phyloP scores from a whole-genome alignment of 1,139 yeast species.

The Pichia norvegensis region DNA sequence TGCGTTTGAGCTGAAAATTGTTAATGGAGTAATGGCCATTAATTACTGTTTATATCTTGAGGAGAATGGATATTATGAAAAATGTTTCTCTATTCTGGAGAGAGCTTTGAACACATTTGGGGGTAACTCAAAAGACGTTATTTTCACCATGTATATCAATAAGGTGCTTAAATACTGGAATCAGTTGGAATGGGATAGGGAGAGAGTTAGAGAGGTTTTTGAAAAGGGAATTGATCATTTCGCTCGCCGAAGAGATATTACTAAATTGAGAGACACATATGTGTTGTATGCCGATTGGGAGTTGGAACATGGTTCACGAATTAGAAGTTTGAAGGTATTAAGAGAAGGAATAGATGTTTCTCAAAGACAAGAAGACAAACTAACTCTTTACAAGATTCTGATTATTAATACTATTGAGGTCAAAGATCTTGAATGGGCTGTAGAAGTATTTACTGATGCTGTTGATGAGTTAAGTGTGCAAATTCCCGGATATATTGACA shows the following conservation, averaged over 20 bases:
- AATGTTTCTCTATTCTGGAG: constrained; percentile 59
- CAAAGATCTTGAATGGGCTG: constrained; percentile 19
- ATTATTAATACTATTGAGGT: constrained; percentile 19
- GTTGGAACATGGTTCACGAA: constrained; percentile 38
- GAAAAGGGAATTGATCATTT: constrained; percentile 46
- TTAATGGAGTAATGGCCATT: constrained; percentile 60
- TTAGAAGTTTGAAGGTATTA: constrained; percentile 38
- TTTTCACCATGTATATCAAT: constrained; percentile 64
- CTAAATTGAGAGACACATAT: constrained; percentile 36
- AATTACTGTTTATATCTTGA: constrained; percentile 61
- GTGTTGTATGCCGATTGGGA: constrained; percentile 59
- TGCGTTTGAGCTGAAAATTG: constrained; percentile 53
- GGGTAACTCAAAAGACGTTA: constrained; percentile 57
- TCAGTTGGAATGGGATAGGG: constrained; percentile 33
- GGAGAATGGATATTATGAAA: constrained; percentile 39
- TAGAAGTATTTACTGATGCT: constrained; percentile 35
- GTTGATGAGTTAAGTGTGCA: constrained; percentile 34
- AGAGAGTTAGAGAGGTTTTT: constrained; percentile 65
- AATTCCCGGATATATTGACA: constrained; percentile 21
- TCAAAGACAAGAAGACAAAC: constrained; percentile 24
- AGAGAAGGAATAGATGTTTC: constrained; percentile 32
- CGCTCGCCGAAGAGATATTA: constrained; percentile 25
- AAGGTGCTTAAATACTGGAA: constrained; percentile 35
- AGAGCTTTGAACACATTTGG: constrained; percentile 54
- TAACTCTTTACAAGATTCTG: constrained; percentile 29